These are phyloP conservation scores for Plasmodium knowlesi DNA, from an alignment of 169 alveolate species.

Conservation along the genomic window DNA sequence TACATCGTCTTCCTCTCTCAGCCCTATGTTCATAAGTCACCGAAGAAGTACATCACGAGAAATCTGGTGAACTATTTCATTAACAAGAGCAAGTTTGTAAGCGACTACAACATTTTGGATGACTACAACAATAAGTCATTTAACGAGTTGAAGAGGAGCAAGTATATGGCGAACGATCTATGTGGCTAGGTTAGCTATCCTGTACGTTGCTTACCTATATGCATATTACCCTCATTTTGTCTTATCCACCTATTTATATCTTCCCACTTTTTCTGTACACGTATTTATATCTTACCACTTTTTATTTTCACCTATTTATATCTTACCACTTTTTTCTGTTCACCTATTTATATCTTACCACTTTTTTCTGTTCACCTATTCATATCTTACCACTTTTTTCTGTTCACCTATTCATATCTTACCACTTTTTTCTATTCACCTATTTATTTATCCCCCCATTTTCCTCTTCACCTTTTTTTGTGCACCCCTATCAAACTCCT, in stretches of 20 bases:
- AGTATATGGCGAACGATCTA: slow-evolving; percentile 18
- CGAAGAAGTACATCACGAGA: slow-evolving; percentile 36
- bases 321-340: no score
- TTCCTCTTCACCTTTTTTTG: neutral
- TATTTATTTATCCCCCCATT: neutral
- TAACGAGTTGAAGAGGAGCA: slow-evolving; percentile 11
- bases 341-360: neutral
- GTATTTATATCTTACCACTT: neutral
- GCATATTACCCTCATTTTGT: no score
- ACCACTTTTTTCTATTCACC: neutral
- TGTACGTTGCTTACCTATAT: neutral
- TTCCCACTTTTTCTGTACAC: neutral
- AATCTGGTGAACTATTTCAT: slow-evolving; percentile 49
- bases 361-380: neutral
- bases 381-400: no score
- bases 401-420: neutral
- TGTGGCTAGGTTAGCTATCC: neutral
- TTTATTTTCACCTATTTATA: neutral
- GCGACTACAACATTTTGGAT: slow-evolving; percentile 40
- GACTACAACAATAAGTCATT: slow-evolving; percentile 13
- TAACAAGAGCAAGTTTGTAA: slow-evolving; percentile 43
- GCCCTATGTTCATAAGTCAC: slow-evolving; percentile 60
- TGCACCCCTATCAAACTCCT: neutral
- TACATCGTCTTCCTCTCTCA: slow-evolving; percentile 48
- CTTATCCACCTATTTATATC: neutral